Evolutionary conservation across 208 protist genomes (phyloP).

Genomic region (Borovskyia barvae): DNA sequence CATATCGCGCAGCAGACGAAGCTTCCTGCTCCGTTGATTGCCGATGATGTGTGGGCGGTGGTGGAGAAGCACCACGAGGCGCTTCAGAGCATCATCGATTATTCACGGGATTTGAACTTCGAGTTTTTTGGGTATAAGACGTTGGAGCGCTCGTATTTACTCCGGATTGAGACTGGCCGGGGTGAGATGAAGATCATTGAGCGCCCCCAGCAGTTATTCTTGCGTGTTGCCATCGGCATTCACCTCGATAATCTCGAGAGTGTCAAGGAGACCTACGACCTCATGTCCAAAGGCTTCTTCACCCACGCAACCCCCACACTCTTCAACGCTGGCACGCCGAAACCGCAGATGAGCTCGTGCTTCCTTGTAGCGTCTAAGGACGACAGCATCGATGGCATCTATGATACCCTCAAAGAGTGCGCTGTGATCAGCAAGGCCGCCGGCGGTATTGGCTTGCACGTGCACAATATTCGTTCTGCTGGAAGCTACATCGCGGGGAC

Average conservation of each 20-base stretch:
- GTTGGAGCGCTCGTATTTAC: constrained; percentile 98
- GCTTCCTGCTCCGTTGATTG: constrained; percentile 88
- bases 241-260: constrained; percentile 91
- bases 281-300: constrained; percentile 94
- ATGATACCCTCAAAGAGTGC: constrained; percentile 98
- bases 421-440: constrained; percentile 97
- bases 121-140: constrained; percentile 99
- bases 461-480: constrained; percentile 96
- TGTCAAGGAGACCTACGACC: constrained; percentile 96
- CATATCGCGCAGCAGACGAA: constrained; percentile 89
- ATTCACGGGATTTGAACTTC: constrained; percentile 95
- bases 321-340: constrained; percentile 97
- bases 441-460: constrained; percentile 97
- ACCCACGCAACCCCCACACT: constrained; percentile 99
- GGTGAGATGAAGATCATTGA: constrained; percentile 91
- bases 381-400: constrained; percentile 99
- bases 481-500: constrained; percentile 98
- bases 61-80: constrained; percentile 75
- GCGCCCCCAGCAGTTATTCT: constrained; percentile 99
- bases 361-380: constrained; percentile 99
- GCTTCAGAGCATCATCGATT: constrained; percentile 93
- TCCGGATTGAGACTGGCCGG: constrained; percentile 85
- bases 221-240: constrained; percentile 98
- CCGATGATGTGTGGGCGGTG: constrained; percentile 91
- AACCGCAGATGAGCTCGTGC: constrained; percentile 97